Base-by-base conservation (phyloP, 805 yeast genomes). In the Candida quercuum region DNA sequence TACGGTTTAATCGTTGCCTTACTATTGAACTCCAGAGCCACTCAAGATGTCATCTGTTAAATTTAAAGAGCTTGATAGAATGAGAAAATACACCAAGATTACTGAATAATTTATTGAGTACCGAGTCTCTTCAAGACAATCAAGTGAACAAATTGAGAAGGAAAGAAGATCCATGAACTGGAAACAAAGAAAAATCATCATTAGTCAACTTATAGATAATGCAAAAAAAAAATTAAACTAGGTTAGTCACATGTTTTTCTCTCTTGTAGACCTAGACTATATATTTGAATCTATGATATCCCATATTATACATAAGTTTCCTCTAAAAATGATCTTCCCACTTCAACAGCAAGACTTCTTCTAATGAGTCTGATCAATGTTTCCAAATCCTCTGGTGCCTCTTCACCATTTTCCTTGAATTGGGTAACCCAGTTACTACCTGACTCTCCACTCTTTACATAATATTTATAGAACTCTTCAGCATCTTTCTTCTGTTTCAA, bases 1-100 rank as follows among this genome's bases (percentile, higher is more conserved):
- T 87, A 93, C 68, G 99, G 99, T 61, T 79, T 93, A 60, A 93
- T 93, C 78, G 98, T 93, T 52, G 99, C 99, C 49, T 79, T 93
- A 63, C 77, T 93, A 65, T 80, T 93, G 71, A 93, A 93, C 85
- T 89, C 99, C 48, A 85, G 95, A 76, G 98, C 98, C 54, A 81
- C 86, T 49, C 94, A 85, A 69, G 96, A 84, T 62, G 95, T 86
- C 50, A 61, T 71, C 56, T 86, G 95, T 74, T 84, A 78, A 72
- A 40, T 42, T 14, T 18, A 26, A n/a, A n/a, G n/a, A n/a, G n/a
- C n/a, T n/a, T n/a, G 17, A n/a, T 13, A 26, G 5, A 15, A 9
- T n/a, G 11, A 13, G 15, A n/a, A 6, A 6, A 26, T 15, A 26
- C 17, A 26, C 8, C 18, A 14, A 26, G 13, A 26, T 11, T n/a